Base-by-base conservation (phyloP, 805 yeast genomes). In the Ogataea allantospora region DNA sequence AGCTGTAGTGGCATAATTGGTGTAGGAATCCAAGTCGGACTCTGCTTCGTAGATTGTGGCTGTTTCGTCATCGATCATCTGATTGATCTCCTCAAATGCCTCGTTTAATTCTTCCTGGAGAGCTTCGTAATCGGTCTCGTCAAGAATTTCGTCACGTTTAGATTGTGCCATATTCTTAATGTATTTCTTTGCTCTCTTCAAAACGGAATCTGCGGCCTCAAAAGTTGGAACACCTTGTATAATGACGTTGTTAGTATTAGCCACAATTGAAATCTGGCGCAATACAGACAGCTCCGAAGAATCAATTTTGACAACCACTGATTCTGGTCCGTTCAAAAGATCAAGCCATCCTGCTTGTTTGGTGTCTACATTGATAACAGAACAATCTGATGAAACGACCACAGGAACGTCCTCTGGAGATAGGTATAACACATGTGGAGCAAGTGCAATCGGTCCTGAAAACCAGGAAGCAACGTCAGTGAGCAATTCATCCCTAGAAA, bases 221-320 rank as follows among this genome's bases (percentile, higher is more conserved):
- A 50, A 50, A 6, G 44, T 25, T 23, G 68, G 68, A 17, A 62
- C 31, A 13, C 67, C 67, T 47, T 63, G 67, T 27, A 63, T 44
- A 19, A 62, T 50, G 7, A 60, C 22, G 25, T 49, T 46, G 13
- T 43, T 39, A 9, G 43, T 18, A 5, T 40, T 15, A 25, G 30
- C 32, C 6, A 47, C 42, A 18, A 43, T 33, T 8, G 44, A 35
- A 11, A 50, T 24, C 33, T 44, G 32, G n/a, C 45, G 38, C 8
- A 51, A 33, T 9, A 20, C 4, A 3, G 25, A 9, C 11, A 36
- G 23, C 27, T 36, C 31, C 8, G 27, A 25, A 11, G 20, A 41
- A 11, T 43, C 42, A 22, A 29, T 29, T 20, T 32, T 16, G 18
- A 41, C 24, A 22, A 23, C 29, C 26, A 40, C 41, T 14, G 36